phyloP scores from a whole-genome alignment of 345 rosid species.

The Linum trigynum region DNA sequence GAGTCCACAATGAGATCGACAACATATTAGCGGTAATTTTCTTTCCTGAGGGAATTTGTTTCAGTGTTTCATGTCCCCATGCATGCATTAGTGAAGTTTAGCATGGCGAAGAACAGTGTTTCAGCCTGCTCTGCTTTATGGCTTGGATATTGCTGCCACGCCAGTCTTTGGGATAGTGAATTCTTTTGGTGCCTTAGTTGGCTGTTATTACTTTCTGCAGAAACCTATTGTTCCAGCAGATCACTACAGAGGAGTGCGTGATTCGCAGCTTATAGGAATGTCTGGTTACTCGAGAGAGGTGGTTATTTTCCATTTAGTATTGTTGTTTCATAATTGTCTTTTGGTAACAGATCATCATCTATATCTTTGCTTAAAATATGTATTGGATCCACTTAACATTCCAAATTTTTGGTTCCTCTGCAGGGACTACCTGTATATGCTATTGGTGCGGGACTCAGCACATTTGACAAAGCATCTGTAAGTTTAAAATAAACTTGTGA shows the following conservation, averaged over 20 bases:
- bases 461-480: slow-evolving; percentile 90
- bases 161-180: not conserved
- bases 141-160: not conserved
- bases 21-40: slow-evolving; percentile 49
- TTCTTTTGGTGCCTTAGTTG: slow-evolving; percentile 11
- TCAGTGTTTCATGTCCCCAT: not conserved
- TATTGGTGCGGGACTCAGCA: slow-evolving; percentile 74
- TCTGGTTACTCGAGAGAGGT: slow-evolving; percentile 96
- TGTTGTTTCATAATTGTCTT: not conserved
- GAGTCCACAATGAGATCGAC: slow-evolving; percentile 77
- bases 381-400: not conserved
- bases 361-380: not conserved
- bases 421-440: slow-evolving; percentile 92
- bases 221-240: slow-evolving; percentile 80
- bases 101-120: not conserved
- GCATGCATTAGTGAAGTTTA: not conserved
- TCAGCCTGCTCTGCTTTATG: not conserved
- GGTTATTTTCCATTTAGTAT: slow-evolving; percentile 14
- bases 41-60: not conserved
- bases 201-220: slow-evolving; percentile 29
- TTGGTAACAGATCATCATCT: not conserved
- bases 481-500: slow-evolving; percentile 18
- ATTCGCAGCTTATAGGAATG: slow-evolving; percentile 89
- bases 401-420: slow-evolving; percentile 12
- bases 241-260: slow-evolving; percentile 60